Percentiles rank a stretch among this genome's conserved stretches.
phyloP scores from a whole-genome alignment of 805 yeast species.

The Metahyphopichia silvanorum region DNA sequence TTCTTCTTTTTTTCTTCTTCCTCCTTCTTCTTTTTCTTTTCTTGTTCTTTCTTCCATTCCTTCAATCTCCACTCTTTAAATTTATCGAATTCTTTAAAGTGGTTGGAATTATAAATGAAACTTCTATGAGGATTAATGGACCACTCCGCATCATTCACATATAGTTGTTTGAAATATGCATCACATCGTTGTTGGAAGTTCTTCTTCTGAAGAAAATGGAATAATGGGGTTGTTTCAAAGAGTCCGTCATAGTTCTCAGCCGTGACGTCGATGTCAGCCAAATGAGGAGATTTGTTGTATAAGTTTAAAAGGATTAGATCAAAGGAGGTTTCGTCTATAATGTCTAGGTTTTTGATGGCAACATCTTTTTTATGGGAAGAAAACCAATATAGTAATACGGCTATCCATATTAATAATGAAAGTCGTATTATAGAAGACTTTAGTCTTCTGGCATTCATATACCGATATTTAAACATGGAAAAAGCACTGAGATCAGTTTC shows the following conservation, averaged over 20 bases:
- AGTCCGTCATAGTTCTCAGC: background rate
- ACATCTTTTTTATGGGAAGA: background rate
- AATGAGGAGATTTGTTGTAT: background rate
- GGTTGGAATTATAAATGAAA: conserved; percentile 10
- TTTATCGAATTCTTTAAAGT: conserved; percentile 7
- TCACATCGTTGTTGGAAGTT: conserved; percentile 17
- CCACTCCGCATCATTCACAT: conserved; percentile 11
- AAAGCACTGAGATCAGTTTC: background rate
- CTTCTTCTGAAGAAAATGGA: conserved; percentile 8
- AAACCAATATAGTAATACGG: background rate
- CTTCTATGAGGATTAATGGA: conserved; percentile 11
- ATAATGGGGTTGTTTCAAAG: conserved; percentile 3
- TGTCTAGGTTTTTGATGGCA: background rate
- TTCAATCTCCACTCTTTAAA: conserved; percentile 5
- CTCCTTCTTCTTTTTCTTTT: conserved; percentile 1
- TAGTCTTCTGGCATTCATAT: background rate
- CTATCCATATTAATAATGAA: background rate
- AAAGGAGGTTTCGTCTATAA: conserved; percentile 1
- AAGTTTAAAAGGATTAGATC: background rate
- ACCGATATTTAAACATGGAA: background rate
- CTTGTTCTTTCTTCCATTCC: conserved; percentile 5
- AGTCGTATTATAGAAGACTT: background rate
- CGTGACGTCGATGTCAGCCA: background rate
- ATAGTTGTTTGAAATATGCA: conserved; percentile 15
- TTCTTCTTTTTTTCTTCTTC: conserved; percentile 7